Evolutionary conservation across 2,329 filamentous ascomycete genomes (phyloP).

Genomic region (Neurospora sp.): DNA sequence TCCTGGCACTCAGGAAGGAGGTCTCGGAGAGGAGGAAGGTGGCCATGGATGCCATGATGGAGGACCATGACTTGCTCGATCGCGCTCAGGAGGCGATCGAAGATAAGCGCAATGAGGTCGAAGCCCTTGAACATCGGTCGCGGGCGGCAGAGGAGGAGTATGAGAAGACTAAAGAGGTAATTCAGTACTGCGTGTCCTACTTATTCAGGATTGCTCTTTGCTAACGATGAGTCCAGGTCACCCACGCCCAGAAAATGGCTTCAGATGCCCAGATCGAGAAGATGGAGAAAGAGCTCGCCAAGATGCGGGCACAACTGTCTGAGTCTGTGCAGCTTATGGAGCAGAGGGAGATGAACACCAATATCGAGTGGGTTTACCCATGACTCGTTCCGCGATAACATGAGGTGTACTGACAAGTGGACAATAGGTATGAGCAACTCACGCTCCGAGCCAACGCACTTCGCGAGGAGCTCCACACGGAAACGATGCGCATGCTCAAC

Average conservation of each 20-base stretch:
- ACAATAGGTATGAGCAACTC: slow-evolving; percentile 72
- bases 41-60: slow-evolving; percentile 84
- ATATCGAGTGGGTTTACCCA: slow-evolving; percentile 63
- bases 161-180: slow-evolving; percentile 77
- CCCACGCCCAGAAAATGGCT: slow-evolving; percentile 75
- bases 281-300: slow-evolving; percentile 96
- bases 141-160: slow-evolving; percentile 87
- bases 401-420: slow-evolving; percentile 2
- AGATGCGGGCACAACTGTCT: slow-evolving; percentile 74
- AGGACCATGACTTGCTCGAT: slow-evolving; percentile 86
- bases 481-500: slow-evolving; percentile 91
- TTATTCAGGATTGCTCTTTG: neutral
- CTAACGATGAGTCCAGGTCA: slow-evolving; percentile 31
- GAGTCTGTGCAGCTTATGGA: slow-evolving; percentile 89
- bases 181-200: neutral
- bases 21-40: slow-evolving; percentile 79
- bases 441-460: slow-evolving; percentile 74
- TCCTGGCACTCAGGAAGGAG: slow-evolving; percentile 73
- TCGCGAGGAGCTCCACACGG: slow-evolving; percentile 94
- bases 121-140: slow-evolving; percentile 80
- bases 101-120: slow-evolving; percentile 87
- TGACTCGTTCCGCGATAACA: neutral
- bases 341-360: slow-evolving; percentile 91
- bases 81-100: slow-evolving; percentile 95
- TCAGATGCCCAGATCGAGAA: slow-evolving; percentile 94